Evolutionary conservation across 371 early-diverging fungal species (phyloP).

Genomic region (Zychaea mexicana): DNA sequence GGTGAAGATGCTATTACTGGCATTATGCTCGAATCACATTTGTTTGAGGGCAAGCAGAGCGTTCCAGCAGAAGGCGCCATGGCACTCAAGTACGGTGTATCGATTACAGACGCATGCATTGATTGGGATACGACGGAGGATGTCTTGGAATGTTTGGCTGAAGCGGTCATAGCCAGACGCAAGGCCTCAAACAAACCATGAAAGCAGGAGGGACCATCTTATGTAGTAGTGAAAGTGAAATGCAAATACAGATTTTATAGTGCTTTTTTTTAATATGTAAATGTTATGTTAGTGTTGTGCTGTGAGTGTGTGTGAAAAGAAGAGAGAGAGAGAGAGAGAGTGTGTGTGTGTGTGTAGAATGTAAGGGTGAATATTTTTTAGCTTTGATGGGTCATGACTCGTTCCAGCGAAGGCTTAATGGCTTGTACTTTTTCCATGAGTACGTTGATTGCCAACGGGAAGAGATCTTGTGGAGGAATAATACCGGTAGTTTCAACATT

Average conservation of each 20-base stretch:
- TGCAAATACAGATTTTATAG: constrained; percentile 3
- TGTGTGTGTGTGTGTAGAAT: not conserved
- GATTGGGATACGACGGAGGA: constrained; percentile 76
- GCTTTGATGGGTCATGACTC: constrained; percentile 7
- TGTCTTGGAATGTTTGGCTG: constrained; percentile 69
- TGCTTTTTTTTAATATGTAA: not conserved
- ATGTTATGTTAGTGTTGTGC: not conserved
- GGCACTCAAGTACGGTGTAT: constrained; percentile 77
- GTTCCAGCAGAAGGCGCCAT: constrained; percentile 70
- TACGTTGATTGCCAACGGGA: constrained; percentile 77
- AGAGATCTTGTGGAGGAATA: constrained; percentile 77
- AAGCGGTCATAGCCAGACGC: constrained; percentile 58
- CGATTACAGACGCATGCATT: constrained; percentile 87
- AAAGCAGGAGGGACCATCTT: not conserved
- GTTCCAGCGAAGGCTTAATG: constrained; percentile 2
- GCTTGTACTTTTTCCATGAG: constrained; percentile 79
- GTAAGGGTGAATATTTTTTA: not conserved
- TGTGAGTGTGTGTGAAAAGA: not conserved
- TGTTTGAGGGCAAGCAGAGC: constrained; percentile 83
- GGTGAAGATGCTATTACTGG: constrained; percentile 81
- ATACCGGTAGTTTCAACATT: constrained; percentile 90
- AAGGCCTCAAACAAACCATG: not conserved
- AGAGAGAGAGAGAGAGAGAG: not conserved
- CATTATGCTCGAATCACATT: constrained; percentile 94
- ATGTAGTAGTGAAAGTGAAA: not conserved